A percentile compares a stretch with the other conserved stretches of the same genome.
These are phyloP conservation scores for Pisolithus sp. DNA, from an alignment of 768 basidiomycete genomes.

Conservation along the genomic window DNA sequence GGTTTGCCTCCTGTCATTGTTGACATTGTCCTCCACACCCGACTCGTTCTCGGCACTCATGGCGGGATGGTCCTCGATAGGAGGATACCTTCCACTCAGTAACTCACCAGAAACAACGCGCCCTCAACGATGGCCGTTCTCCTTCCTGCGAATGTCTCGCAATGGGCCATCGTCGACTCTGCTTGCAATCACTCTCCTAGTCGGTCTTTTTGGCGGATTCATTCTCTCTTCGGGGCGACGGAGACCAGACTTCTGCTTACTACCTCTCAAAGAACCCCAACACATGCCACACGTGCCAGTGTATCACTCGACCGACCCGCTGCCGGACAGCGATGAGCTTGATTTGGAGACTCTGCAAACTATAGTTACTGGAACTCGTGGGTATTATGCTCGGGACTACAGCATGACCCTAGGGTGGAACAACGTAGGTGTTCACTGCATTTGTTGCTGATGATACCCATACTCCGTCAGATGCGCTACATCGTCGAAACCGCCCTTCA, in stretches of 20 bases:
- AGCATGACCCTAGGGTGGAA: slow-evolving; percentile 43
- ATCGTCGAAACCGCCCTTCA: slow-evolving; percentile 41
- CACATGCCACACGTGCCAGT: background rate
- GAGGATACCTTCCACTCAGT: slow-evolving; percentile 19
- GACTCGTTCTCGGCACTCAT: background rate
- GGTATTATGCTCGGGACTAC: slow-evolving; percentile 40
- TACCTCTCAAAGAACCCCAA: slow-evolving; percentile 8
- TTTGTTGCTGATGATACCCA: slow-evolving; percentile 1
- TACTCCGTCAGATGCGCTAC: slow-evolving; percentile 34
- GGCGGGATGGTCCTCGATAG: slow-evolving; percentile 6
- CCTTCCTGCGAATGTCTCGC: slow-evolving; percentile 11
- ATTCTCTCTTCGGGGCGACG: slow-evolving; percentile 12
- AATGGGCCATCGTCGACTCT: slow-evolving; percentile 12
- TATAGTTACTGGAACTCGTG: slow-evolving; percentile 33
- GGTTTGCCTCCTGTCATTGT: background rate
- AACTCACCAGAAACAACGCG: slow-evolving; percentile 6
- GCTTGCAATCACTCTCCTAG: slow-evolving; percentile 17
- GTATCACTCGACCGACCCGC: slow-evolving; percentile 2
- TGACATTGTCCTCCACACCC: background rate
- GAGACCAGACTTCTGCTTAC: slow-evolving; percentile 13
- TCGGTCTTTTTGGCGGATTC: slow-evolving; percentile 22
- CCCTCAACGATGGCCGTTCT: slow-evolving; percentile 5
- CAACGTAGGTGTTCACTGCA: slow-evolving; percentile 28
- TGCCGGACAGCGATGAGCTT: slow-evolving; percentile 17
- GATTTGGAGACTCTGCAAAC: slow-evolving; percentile 27